Evolutionary conservation across 2,329 filamentous ascomycete species (phyloP).

Genomic region (Fusarium sp.): DNA sequence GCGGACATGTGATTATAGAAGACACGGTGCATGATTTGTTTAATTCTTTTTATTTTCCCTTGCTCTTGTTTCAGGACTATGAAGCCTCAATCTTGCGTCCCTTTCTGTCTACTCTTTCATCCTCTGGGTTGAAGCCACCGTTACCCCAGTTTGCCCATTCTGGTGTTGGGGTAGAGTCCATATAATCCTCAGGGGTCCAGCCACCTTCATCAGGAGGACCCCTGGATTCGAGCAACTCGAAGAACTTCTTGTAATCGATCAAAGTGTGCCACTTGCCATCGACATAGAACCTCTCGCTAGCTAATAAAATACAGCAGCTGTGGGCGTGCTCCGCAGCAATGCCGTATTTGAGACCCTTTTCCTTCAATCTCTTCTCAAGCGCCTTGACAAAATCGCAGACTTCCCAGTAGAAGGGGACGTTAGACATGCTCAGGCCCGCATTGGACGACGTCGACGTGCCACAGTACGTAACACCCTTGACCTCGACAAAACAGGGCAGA

Average conservation of each 20-base stretch:
- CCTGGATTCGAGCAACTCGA: slow-evolving; percentile 76
- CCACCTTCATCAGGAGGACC: slow-evolving; percentile 74
- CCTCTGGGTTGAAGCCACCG: slow-evolving; percentile 92
- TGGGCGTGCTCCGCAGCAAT: slow-evolving; percentile 96
- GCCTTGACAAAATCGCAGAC: slow-evolving; percentile 84
- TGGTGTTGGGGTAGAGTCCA: slow-evolving; percentile 56
- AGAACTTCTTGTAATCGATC: slow-evolving; percentile 93
- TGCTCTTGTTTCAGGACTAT: slow-evolving; percentile 17
- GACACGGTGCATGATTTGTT: not conserved
- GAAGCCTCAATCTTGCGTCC: slow-evolving; percentile 71
- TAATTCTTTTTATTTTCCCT: slow-evolving; percentile 7
- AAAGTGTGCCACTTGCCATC: slow-evolving; percentile 88
- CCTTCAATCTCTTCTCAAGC: slow-evolving; percentile 75
- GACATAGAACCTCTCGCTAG: slow-evolving; percentile 81
- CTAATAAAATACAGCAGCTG: slow-evolving; percentile 91
- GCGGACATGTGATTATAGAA: not conserved
- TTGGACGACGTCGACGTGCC: slow-evolving; percentile 87
- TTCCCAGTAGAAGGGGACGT: slow-evolving; percentile 96
- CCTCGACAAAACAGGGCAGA: slow-evolving; percentile 90
- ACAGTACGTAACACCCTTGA: slow-evolving; percentile 98
- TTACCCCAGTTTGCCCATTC: slow-evolving; percentile 97
- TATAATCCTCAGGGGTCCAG: slow-evolving; percentile 51
- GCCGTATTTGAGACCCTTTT: slow-evolving; percentile 82
- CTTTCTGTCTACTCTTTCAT: slow-evolving; percentile 88
- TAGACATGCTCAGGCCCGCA: slow-evolving; percentile 94